phyloP scores from a whole-genome alignment of 2,329 filamentous ascomycete genomes.

The Trichoderma pleuroti region DNA sequence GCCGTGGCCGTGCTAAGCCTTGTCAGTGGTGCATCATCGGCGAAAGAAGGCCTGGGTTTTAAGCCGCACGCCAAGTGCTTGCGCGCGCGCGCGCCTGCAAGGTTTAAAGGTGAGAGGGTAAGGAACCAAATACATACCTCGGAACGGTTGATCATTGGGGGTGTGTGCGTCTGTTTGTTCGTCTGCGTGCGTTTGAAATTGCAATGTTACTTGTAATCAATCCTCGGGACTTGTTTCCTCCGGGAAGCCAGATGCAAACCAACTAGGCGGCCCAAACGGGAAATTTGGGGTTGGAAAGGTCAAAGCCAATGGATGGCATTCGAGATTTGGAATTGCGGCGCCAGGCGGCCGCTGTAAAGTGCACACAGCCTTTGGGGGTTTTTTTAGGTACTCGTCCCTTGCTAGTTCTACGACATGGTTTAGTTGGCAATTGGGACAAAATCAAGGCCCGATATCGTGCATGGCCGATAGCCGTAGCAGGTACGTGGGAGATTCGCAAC shows the following conservation, averaged over 20 bases:
- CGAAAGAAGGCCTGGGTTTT: neutral
- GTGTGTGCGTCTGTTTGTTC: neutral
- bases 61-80: constrained; percentile 9
- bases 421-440: neutral
- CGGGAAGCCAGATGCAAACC: neutral
- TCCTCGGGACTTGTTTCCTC: neutral
- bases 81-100: neutral
- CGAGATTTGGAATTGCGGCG: neutral
- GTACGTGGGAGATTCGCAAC: neutral
- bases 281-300: neutral
- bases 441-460: neutral
- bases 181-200: neutral
- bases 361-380: neutral
- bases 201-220: neutral
- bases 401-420: neutral
- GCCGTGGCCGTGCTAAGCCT: neutral
- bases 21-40: neutral
- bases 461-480: neutral
- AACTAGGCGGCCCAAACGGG: neutral
- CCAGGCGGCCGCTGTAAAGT: neutral
- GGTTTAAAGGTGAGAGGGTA: neutral
- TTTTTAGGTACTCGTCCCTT: neutral
- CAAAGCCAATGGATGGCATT: neutral
- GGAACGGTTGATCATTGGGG: neutral
- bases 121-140: neutral